These are phyloP conservation scores for Magnaporthiopsis incrustans DNA, from an alignment of 2,329 filamentous ascomycete species.

Conservation along the genomic window DNA sequence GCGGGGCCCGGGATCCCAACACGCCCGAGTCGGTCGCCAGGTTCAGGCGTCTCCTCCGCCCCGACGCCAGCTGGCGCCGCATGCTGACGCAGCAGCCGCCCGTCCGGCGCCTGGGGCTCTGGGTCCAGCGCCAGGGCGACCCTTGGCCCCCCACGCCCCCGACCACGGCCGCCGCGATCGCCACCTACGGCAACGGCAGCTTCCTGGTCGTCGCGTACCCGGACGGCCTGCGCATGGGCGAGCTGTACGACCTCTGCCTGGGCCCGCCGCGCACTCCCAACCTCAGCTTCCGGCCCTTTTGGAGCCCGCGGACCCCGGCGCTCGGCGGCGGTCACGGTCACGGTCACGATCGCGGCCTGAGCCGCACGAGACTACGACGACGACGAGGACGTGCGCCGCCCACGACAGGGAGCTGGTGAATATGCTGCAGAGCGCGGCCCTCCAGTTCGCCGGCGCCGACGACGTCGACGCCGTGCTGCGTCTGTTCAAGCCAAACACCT, in stretches of 20 bases:
- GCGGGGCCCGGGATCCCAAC: no score
- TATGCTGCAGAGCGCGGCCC: not conserved
- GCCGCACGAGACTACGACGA: not conserved
- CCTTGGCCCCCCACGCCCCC: not conserved
- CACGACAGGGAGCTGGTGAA: no score
- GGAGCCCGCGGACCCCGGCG: not conserved
- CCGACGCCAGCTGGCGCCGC: constrained; percentile 8
- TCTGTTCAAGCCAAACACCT: not conserved
- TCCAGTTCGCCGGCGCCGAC: not conserved
- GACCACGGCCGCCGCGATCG: not conserved
- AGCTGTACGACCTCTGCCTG: constrained; percentile 2
- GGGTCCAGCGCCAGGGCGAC: constrained; percentile 4
- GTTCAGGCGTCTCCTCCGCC: not conserved
- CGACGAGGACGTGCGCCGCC: no score
- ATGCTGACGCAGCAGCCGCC: constrained; percentile 11
- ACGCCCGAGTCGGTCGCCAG: not conserved
- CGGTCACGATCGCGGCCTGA: not conserved
- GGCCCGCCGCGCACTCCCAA: not conserved
- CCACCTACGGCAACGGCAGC: not conserved
- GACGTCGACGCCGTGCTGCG: constrained; percentile 1
- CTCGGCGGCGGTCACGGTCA: not conserved
- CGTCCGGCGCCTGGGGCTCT: constrained; percentile 7
- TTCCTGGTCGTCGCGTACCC: not conserved
- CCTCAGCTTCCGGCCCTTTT: constrained; percentile 2
- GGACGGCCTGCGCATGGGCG: constrained; percentile 3